Evolutionary conservation across 2,329 filamentous ascomycete species (phyloP).

Genomic region (Coniella vitis): DNA sequence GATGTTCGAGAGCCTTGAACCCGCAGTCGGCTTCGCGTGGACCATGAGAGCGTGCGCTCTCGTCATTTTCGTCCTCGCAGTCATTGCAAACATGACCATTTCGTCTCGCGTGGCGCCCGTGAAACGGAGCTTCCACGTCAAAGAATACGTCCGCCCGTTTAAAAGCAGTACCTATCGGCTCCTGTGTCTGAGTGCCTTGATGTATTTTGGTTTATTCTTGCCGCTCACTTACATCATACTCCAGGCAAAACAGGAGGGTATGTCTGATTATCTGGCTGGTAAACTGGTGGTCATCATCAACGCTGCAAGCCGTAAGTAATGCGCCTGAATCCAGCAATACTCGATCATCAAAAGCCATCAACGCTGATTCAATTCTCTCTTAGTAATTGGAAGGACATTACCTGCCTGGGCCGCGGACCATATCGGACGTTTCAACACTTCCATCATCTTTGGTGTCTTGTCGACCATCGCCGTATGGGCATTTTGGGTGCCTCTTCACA

Average conservation of each 20-base stretch:
- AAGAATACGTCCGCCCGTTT: slow-evolving; percentile 16
- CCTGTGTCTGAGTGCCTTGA: slow-evolving; percentile 18
- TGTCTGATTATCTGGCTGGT: slow-evolving; percentile 17
- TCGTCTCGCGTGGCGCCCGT: slow-evolving; percentile 13
- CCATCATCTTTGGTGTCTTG: slow-evolving; percentile 34
- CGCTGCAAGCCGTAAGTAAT: slow-evolving; percentile 15
- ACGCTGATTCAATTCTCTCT: not conserved
- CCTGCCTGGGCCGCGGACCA: slow-evolving; percentile 17
- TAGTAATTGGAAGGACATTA: slow-evolving; percentile 15
- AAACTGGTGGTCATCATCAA: slow-evolving; percentile 24
- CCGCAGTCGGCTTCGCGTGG: slow-evolving; percentile 23
- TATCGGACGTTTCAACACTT: slow-evolving; percentile 20
- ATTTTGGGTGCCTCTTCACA: slow-evolving; percentile 25
- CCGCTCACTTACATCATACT: slow-evolving; percentile 23
- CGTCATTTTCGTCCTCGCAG: slow-evolving; percentile 19
- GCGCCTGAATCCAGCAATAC: too few species aligned
- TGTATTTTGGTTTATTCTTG: slow-evolving; percentile 22
- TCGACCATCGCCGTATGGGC: slow-evolving; percentile 24
- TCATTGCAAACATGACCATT: slow-evolving; percentile 21
- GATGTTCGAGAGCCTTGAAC: slow-evolving; percentile 22
- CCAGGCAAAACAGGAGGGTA: slow-evolving; percentile 18
- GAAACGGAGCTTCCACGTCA: slow-evolving; percentile 6
- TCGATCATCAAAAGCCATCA: too few species aligned
- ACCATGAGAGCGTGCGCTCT: slow-evolving; percentile 24
- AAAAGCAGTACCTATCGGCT: slow-evolving; percentile 16